phyloP scores from a whole-genome alignment of 2,329 filamentous ascomycete species.

The Blastomyces gilchristii region DNA sequence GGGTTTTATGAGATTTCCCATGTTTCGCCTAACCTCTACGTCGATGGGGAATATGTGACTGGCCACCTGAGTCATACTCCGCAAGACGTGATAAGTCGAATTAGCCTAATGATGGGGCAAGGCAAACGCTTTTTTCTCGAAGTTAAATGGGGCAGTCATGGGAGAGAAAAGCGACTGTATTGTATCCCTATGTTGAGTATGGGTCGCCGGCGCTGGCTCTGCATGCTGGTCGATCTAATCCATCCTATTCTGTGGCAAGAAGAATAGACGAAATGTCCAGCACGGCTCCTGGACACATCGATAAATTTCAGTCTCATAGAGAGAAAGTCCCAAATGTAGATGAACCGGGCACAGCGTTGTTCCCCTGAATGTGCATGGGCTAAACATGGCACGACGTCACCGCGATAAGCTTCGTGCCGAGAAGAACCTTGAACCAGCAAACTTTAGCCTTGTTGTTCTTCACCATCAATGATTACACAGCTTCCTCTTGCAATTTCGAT shows the following conservation, averaged over 20 bases:
- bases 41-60: conserved; percentile 19
- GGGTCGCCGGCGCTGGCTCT: conserved; percentile 20
- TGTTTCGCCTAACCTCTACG: conserved; percentile 20
- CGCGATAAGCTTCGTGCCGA: background rate
- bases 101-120: conserved; percentile 15
- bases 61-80: conserved; percentile 22
- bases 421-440: background rate
- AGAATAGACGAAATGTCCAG: background rate
- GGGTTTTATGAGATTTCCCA: conserved; percentile 23
- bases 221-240: conserved; percentile 19
- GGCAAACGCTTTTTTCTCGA: conserved; percentile 17
- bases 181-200: conserved; percentile 22
- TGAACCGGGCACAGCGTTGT: background rate
- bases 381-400: background rate
- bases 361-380: background rate
- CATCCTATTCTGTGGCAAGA: conserved; percentile 17
- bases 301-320: background rate
- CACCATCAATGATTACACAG: background rate
- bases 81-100: conserved; percentile 13
- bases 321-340: background rate
- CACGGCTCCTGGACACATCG: too few species aligned
- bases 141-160: conserved; percentile 21
- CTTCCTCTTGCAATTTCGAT: background rate
- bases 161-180: conserved; percentile 20
- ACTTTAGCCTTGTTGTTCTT: background rate